A percentile compares a stretch with the other conserved stretches of the same genome.
These are phyloP conservation scores for Nitzschia palea DNA, from an alignment of 108 stramenopile genomes.

Conservation along the genomic window DNA sequence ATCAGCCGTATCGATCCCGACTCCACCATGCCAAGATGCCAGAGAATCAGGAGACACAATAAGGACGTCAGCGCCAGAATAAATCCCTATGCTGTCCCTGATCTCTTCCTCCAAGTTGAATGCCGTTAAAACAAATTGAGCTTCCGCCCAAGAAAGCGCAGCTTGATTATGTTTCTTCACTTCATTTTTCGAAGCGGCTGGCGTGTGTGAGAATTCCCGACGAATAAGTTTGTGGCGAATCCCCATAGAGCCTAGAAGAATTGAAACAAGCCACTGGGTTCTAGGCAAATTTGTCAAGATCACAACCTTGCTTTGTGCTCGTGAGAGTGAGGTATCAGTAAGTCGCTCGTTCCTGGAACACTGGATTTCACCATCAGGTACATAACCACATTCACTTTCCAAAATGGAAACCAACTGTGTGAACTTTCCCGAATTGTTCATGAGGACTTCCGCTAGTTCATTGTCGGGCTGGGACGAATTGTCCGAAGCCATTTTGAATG, in stretches of 20 bases:
- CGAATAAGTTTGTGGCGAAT: constrained; percentile 48
- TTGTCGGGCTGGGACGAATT: constrained; percentile 51
- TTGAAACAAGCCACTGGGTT: constrained; percentile 52
- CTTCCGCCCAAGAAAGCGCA: constrained; percentile 47
- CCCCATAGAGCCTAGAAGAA: constrained; percentile 69
- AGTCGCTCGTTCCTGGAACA: neutral
- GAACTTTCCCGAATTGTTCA: constrained; percentile 65
- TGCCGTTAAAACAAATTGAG: constrained; percentile 46
- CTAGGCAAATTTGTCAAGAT: constrained; percentile 73
- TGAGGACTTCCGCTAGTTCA: constrained; percentile 40
- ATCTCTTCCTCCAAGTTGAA: constrained; percentile 36
- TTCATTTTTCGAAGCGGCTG: neutral
- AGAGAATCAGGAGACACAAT: constrained; percentile 60
- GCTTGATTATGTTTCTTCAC: neutral
- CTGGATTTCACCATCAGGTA: neutral
- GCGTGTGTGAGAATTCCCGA: neutral
- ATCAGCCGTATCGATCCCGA: constrained; percentile 62
- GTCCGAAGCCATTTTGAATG: constrained; percentile 5
- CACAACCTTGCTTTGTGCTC: constrained; percentile 53
- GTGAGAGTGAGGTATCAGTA: no score
- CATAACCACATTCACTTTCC: constrained; percentile 47
- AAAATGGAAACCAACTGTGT: constrained; percentile 60
- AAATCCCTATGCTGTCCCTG: neutral
- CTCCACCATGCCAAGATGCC: constrained; percentile 53
- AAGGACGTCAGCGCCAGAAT: constrained; percentile 41